Percentiles rank a stretch among this genome's conserved stretches.
These are phyloP conservation scores for Cardamine resedifolia DNA, from an alignment of 345 rosid species.

Conservation along the genomic window DNA sequence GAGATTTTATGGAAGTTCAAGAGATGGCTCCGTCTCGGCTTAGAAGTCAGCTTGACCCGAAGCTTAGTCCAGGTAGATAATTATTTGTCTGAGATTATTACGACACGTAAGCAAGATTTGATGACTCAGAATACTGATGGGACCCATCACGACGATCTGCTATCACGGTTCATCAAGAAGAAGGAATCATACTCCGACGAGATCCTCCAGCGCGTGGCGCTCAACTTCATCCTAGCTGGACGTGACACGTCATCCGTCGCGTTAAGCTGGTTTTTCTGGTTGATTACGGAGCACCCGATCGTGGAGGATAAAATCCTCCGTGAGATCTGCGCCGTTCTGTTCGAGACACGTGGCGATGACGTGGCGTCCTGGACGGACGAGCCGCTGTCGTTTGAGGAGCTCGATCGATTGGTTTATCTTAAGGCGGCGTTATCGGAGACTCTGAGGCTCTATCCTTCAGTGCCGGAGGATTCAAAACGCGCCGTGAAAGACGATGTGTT, in stretches of 20 bases:
- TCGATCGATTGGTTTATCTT: slow-evolving; percentile 66
- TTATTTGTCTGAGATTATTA: slow-evolving; percentile 68
- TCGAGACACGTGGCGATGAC: slow-evolving; percentile 71
- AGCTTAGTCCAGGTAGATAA: slow-evolving; percentile 67
- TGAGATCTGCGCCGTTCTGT: slow-evolving; percentile 62
- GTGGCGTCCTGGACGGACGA: slow-evolving; percentile 60
- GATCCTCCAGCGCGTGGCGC: slow-evolving; percentile 84
- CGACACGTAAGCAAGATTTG: slow-evolving; percentile 68
- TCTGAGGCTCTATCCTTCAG: slow-evolving; percentile 84
- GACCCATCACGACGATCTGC: slow-evolving; percentile 79
- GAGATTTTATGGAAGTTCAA: slow-evolving; percentile 79
- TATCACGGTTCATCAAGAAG: slow-evolving; percentile 89
- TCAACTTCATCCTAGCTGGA: slow-evolving; percentile 93
- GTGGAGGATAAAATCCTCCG: slow-evolving; percentile 70
- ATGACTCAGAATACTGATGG: slow-evolving; percentile 48
- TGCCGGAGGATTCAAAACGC: slow-evolving; percentile 88
- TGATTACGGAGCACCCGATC: slow-evolving; percentile 55
- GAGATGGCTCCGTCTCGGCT: slow-evolving; percentile 73
- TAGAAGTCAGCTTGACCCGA: slow-evolving; percentile 80
- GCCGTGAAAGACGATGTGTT: slow-evolving; percentile 71
- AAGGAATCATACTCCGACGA: slow-evolving; percentile 78
- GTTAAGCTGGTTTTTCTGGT: slow-evolving; percentile 91
- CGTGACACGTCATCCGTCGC: slow-evolving; percentile 98
- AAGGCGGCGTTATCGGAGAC: slow-evolving; percentile 93
- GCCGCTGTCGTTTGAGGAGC: slow-evolving; percentile 72